phyloP scores from a whole-genome alignment of 495 filamentous ascomycete genomes.

The Massariosphaeria phaeospora region DNA sequence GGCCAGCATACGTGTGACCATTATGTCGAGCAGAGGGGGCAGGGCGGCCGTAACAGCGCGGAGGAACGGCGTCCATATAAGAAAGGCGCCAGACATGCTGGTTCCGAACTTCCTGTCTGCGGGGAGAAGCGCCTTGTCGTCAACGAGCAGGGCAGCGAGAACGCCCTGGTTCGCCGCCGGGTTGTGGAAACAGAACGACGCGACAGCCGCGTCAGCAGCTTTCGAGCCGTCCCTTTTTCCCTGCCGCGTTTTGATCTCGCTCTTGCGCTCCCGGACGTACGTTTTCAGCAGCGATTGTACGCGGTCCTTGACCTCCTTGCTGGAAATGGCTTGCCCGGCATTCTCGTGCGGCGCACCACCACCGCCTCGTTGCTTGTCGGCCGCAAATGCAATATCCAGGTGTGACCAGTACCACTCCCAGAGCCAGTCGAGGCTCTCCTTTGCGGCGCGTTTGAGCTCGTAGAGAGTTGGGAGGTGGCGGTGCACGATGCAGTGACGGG shows the following conservation, averaged over 20 bases:
- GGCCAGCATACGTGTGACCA: constrained; percentile 17
- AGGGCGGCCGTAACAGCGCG: not conserved
- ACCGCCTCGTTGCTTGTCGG: too few relatives aligned
- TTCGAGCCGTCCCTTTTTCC: too few relatives aligned
- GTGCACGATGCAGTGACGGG: constrained; percentile 86
- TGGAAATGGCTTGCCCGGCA: not conserved
- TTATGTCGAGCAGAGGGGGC: constrained; percentile 1
- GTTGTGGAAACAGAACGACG: too few relatives aligned
- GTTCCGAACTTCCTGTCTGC: constrained; percentile 13
- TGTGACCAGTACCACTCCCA: constrained; percentile 80
- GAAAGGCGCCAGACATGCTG: constrained; percentile 37
- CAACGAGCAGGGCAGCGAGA: constrained; percentile 12
- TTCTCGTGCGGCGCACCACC: not conserved
- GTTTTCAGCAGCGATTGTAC: constrained; percentile 27
- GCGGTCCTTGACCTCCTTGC: constrained; percentile 11
- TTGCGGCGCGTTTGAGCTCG: constrained; percentile 60
- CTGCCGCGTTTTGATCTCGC: constrained; percentile 20
- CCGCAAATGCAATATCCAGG: constrained; percentile 38
- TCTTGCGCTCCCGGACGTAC: constrained; percentile 27
- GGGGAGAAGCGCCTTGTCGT: constrained; percentile 19
- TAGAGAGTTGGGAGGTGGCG: constrained; percentile 72
- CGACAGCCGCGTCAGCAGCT: too few relatives aligned
- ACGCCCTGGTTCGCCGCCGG: too few relatives aligned
- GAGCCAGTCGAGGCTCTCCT: constrained; percentile 73
- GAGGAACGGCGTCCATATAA: constrained; percentile 38